Base-by-base conservation (phyloP, 78 protist species). In the Andalucia godoyi region DNA sequence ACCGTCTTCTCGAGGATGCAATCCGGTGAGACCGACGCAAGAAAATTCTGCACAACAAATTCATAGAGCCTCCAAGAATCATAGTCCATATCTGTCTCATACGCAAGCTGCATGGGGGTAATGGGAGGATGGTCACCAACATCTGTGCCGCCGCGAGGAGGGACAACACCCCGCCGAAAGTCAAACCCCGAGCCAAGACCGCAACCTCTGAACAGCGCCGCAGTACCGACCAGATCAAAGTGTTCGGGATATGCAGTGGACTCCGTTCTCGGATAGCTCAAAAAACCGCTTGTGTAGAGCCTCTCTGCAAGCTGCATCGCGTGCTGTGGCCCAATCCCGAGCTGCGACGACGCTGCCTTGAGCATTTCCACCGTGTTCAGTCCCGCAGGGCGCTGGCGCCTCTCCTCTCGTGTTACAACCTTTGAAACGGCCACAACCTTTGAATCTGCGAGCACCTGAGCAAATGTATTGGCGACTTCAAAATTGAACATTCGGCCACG, bases 91-190 rank as follows among this genome's bases (percentile, higher is more conserved):
- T 13, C 37, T 6, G 4, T 3, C 43, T 32, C 71, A 7, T 37
- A 4, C 15, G 71, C 66, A 17, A 23, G 7, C 10, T 57, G 15
- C 60, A 45, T 50, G 17, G 90, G 90, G 6, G 69, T 54, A 74
- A 85, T 74, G 17, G 90, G 90, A 4, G 86, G 83, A 65, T 85
- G 90, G 42, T 79, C 90, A 21, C 90, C 90, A 0, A 17, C 57
- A 29, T 74, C 63, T 10, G 23, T 5, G 51, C 80, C 80, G n/a
- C 12, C 58, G n/a, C 23, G 57, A 8, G 65, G 53, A 30, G 9
- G 12, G 25, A 5, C 33, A 6, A 45, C 0, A 2, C 66, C 66
- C 32, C 12, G 25, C 42, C 0, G 54, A 18, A 42, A n/a, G 58
- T 54, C 72, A 8, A 50, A 7, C 32, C 58, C 58, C 37, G 12